Conservation (phyloP, 148 eudicot species). For the Bassia scoparia region DNA sequence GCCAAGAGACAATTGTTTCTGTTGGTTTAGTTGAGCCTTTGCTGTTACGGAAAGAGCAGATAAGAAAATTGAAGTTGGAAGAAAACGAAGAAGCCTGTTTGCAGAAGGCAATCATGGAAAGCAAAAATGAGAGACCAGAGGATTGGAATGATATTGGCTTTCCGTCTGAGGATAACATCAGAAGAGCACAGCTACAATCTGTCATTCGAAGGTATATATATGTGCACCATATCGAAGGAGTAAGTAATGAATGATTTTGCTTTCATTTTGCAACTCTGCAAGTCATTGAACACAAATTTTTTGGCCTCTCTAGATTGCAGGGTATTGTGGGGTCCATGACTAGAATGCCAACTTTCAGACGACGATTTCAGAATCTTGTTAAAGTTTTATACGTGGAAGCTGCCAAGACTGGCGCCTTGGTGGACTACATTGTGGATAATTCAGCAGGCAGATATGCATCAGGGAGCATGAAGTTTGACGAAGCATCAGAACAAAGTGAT, state of each 20-base stretch:
- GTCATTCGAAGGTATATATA: constrained; percentile 54
- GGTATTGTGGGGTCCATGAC: constrained; percentile 85
- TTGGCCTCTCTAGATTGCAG: constrained; percentile 45
- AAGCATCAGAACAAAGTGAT: neutral
- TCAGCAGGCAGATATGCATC: neutral
- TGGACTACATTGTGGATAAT: constrained; percentile 25
- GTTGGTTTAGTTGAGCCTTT: constrained; percentile 78
- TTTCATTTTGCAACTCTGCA: neutral
- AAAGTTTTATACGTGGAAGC: constrained; percentile 66
- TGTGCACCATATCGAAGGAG: neutral
- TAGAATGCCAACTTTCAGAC: constrained; percentile 71
- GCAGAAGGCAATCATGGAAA: constrained; percentile 46
- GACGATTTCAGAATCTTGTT: constrained; percentile 68
- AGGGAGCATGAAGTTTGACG: neutral
- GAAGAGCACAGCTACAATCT: constrained; percentile 82
- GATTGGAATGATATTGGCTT: constrained; percentile 73
- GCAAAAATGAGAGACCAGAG: constrained; percentile 59
- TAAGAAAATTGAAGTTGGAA: constrained; percentile 46
- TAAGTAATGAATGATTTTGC: neutral
- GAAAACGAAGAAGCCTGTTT: constrained; percentile 62
- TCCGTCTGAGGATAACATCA: constrained; percentile 60
- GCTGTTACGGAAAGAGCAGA: constrained; percentile 75
- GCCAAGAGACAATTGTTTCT: constrained; percentile 71
- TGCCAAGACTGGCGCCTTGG: constrained; percentile 44
- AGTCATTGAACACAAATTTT: neutral